phyloP scores from a whole-genome alignment of 208 protist species.

The Crithidia expoeki region DNA sequence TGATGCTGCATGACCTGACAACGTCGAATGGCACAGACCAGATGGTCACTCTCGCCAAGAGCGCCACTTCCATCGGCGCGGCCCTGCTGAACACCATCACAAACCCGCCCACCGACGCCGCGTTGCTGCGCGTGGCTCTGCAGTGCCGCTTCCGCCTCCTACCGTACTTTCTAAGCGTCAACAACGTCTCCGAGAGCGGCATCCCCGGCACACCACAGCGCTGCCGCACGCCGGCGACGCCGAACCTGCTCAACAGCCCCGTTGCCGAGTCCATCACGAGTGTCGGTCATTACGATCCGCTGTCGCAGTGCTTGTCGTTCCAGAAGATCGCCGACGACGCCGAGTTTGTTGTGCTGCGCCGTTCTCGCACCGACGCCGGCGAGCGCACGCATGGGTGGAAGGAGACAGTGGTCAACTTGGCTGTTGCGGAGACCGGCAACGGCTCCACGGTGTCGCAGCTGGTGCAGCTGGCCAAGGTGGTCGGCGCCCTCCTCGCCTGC shows the following conservation, averaged over 20 bases:
- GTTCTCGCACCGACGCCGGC: constrained; percentile 34
- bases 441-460: constrained; percentile 56
- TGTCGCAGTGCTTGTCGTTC: constrained; percentile 67
- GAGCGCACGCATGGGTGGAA: constrained; percentile 43
- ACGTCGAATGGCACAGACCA: constrained; percentile 51
- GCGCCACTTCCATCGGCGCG: constrained; percentile 45
- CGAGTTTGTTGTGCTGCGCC: constrained; percentile 64
- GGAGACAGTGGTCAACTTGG: constrained; percentile 51
- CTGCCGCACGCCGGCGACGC: constrained; percentile 42
- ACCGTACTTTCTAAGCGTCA: constrained; percentile 69
- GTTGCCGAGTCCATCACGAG: constrained; percentile 57
- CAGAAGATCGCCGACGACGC: constrained; percentile 61
- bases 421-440: constrained; percentile 42
- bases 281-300: constrained; percentile 66
- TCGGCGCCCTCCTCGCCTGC: constrained; percentile 63
- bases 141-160: constrained; percentile 76
- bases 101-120: constrained; percentile 41
- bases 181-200: constrained; percentile 50
- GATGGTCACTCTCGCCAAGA: constrained; percentile 75
- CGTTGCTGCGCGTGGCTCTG: constrained; percentile 54
- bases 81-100: constrained; percentile 43
- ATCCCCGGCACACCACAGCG: constrained; percentile 46
- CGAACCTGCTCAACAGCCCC: constrained; percentile 56
- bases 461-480: constrained; percentile 68
- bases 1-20: constrained; percentile 75